Conservation (phyloP, 441 rosid species). For the Macaranga tanarius region DNA sequence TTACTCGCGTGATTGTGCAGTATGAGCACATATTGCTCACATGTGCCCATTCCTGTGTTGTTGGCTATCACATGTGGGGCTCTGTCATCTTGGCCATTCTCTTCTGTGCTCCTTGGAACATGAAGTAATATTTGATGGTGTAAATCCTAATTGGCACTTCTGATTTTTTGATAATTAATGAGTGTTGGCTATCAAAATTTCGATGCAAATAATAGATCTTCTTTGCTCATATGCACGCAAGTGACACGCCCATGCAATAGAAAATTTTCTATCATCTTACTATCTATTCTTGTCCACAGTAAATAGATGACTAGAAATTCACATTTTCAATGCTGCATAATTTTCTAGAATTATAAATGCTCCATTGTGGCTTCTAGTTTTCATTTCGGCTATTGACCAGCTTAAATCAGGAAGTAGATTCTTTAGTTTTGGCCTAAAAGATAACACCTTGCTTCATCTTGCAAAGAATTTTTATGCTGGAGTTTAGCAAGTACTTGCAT, state of each 20-base stretch:
- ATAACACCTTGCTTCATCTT: background rate
- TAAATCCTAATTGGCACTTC: background rate
- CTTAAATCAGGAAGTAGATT: background rate
- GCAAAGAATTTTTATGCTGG: background rate
- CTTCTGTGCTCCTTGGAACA: conserved; percentile 1
- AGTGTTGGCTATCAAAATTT: background rate
- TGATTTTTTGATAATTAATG: background rate
- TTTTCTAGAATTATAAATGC: background rate
- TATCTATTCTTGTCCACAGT: background rate
- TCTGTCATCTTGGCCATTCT: conserved; percentile 10
- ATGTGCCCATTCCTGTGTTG: conserved; percentile 16
- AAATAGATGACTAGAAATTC: background rate
- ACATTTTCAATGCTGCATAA: background rate
- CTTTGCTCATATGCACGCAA: background rate
- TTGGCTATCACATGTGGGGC: conserved; percentile 15
- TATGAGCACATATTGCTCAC: conserved; percentile 11
- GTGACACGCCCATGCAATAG: background rate
- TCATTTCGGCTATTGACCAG: background rate
- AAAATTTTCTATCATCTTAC: background rate
- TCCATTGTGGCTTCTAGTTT: background rate
- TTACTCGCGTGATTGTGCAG: conserved; percentile 9
- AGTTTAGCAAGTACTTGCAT: background rate
- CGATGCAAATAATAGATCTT: background rate
- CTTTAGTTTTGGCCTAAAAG: background rate
- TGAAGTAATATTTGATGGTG: background rate